Evolutionary conservation across 2,329 filamentous ascomycete genomes (phyloP).

Genomic region (Ophiostoma quercus): DNA sequence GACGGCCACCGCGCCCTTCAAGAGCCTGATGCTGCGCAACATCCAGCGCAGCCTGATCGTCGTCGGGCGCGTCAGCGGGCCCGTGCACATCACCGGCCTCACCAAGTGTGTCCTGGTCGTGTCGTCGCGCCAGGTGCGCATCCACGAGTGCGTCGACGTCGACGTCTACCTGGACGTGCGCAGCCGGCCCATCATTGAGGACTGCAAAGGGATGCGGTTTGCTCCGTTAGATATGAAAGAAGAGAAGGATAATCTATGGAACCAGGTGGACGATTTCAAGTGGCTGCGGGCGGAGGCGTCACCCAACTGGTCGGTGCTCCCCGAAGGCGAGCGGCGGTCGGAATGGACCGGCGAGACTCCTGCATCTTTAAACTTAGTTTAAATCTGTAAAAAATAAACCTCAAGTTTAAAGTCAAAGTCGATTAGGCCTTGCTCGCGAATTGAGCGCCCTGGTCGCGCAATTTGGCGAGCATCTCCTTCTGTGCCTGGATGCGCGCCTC

Average conservation of each 20-base stretch:
- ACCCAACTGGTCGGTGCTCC: slow-evolving; percentile 77
- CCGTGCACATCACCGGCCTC: slow-evolving; percentile 76
- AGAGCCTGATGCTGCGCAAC: slow-evolving; percentile 61
- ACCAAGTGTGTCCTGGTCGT: slow-evolving; percentile 71
- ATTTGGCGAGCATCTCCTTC: slow-evolving; percentile 49
- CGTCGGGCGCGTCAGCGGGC: slow-evolving; percentile 70
- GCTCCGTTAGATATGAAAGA: slow-evolving; percentile 55
- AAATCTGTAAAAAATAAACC: neutral
- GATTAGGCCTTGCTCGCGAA: slow-evolving; percentile 40
- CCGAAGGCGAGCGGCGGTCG: slow-evolving; percentile 52
- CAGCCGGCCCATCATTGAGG: slow-evolving; percentile 89
- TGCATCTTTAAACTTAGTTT: neutral
- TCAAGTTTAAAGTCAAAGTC: neutral
- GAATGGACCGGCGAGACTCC: slow-evolving; percentile 59
- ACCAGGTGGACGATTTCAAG: slow-evolving; percentile 94
- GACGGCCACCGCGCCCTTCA: slow-evolving; percentile 50
- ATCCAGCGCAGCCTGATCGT: slow-evolving; percentile 68
- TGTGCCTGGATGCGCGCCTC: slow-evolving; percentile 60
- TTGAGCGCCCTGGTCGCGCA: slow-evolving; percentile 48
- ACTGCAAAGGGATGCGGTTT: slow-evolving; percentile 74
- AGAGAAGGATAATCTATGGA: slow-evolving; percentile 63
- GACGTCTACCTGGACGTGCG: slow-evolving; percentile 77
- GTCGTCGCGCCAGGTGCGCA: slow-evolving; percentile 78
- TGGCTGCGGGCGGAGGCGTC: slow-evolving; percentile 84
- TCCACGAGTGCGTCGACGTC: slow-evolving; percentile 79